These are phyloP conservation scores for Boletus sp. DNA, from an alignment of 768 basidiomycete species.

Conservation along the genomic window DNA sequence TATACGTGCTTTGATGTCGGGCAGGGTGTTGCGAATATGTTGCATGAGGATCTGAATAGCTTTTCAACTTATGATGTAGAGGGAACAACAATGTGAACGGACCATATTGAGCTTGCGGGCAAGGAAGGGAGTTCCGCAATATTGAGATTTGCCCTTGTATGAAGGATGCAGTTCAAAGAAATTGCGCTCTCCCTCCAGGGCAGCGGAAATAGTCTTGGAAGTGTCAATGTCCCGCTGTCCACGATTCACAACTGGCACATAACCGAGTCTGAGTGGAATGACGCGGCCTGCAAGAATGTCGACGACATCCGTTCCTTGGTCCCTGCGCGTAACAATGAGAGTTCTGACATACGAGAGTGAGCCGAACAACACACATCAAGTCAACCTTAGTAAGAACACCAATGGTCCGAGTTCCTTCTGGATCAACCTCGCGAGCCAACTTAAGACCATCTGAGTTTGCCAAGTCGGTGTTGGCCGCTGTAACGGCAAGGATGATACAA, in stretches of 20 bases:
- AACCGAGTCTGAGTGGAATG: slow-evolving; percentile 93
- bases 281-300: slow-evolving; percentile 97
- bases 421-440: slow-evolving; percentile 95
- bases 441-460: slow-evolving; percentile 98
- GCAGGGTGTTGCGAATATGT: slow-evolving; percentile 96
- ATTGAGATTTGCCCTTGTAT: slow-evolving; percentile 92
- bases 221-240: slow-evolving; percentile 96
- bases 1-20: slow-evolving; percentile 97
- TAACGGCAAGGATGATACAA: slow-evolving; percentile 95
- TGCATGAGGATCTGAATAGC: slow-evolving; percentile 89
- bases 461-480: slow-evolving; percentile 93
- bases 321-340: slow-evolving; percentile 52
- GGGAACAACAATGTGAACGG: slow-evolving; percentile 21
- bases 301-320: slow-evolving; percentile 96
- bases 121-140: slow-evolving; percentile 96
- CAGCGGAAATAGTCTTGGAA: slow-evolving; percentile 78
- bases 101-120: slow-evolving; percentile 95
- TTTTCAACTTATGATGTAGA: not conserved
- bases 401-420: slow-evolving; percentile 94
- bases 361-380: slow-evolving; percentile 70
- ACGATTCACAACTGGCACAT: slow-evolving; percentile 98
- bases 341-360: not conserved
- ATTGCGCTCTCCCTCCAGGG: slow-evolving; percentile 84
- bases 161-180: slow-evolving; percentile 95
- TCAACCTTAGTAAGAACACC: slow-evolving; percentile 99